phyloP scores from a whole-genome alignment of 2,329 filamentous ascomycete genomes.

The Alternaria arborescens region DNA sequence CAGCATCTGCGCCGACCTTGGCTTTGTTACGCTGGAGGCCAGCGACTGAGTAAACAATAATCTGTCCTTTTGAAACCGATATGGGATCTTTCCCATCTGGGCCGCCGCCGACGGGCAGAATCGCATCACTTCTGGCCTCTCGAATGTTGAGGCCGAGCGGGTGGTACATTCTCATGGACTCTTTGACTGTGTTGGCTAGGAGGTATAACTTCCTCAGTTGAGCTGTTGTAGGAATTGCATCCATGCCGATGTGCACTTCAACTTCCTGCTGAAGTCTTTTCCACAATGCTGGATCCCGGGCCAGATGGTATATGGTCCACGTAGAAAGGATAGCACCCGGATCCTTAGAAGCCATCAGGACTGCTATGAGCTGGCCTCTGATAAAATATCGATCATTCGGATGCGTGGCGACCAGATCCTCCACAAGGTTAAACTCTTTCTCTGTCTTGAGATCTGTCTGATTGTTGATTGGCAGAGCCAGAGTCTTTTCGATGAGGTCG shows the following conservation, averaged over 20 bases:
- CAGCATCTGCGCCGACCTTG: conserved; percentile 2
- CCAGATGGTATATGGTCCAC: conserved; percentile 13
- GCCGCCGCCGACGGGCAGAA: conserved; percentile 9
- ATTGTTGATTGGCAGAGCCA: conserved; percentile 10
- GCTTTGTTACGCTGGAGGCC: conserved; percentile 12
- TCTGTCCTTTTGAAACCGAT: conserved; percentile 10
- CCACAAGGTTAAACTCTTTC: conserved; percentile 10
- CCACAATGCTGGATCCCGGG: conserved; percentile 1
- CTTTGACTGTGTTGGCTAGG: conserved; percentile 15
- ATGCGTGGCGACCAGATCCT: conserved; percentile 10
- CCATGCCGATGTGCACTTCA: conserved; percentile 10
- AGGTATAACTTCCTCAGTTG: conserved; percentile 8
- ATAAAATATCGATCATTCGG: conserved; percentile 12
- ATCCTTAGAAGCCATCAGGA: conserved; percentile 12
- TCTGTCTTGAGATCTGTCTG: conserved; percentile 7
- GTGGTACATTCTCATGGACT: conserved; percentile 14
- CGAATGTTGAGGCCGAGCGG: conserved; percentile 12
- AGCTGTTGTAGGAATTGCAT: conserved; percentile 1
- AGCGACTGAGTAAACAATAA: conserved; percentile 16
- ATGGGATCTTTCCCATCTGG: conserved; percentile 4
- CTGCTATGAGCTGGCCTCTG: conserved; percentile 9
- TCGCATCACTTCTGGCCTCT: conserved; percentile 4
- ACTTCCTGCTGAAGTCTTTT: conserved; percentile 7
- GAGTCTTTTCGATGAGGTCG: conserved; percentile 7
- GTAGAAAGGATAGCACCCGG: conserved; percentile 10